A percentile compares a stretch with the other conserved stretches of the same genome.
phyloP scores from a whole-genome alignment of 805 yeast species.

The Suhomyces faveliae region DNA sequence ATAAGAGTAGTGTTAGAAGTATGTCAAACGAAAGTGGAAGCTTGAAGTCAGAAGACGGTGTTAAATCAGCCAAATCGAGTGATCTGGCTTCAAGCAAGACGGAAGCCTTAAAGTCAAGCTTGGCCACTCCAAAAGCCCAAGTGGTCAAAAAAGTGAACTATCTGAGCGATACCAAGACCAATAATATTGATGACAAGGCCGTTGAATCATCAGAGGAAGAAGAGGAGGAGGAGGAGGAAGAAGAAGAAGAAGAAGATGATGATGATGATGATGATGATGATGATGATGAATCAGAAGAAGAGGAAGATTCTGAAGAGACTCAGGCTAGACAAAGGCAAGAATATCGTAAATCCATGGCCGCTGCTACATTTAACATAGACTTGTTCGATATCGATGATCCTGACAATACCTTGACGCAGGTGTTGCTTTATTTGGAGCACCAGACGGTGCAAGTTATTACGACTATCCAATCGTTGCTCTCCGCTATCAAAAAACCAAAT shows the following conservation, averaged over 20 bases:
- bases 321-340: constrained; percentile 45
- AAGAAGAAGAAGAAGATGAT: constrained; percentile 19
- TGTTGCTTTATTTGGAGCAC: constrained; percentile 83
- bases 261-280: constrained; percentile 23
- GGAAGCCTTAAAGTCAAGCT: constrained; percentile 7
- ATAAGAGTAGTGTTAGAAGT: neutral
- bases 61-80: neutral
- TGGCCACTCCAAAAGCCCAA: constrained; percentile 7
- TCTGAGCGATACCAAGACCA: constrained; percentile 6
- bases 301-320: constrained; percentile 22
- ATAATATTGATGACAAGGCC: constrained; percentile 5
- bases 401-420: constrained; percentile 82
- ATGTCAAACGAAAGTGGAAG: constrained; percentile 1
- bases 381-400: constrained; percentile 82
- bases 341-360: constrained; percentile 47
- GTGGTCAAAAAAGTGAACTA: constrained; percentile 9
- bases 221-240: constrained; percentile 16
- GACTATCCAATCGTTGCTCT: constrained; percentile 79
- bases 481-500: constrained; percentile 73
- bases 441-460: constrained; percentile 90
- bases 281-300: constrained; percentile 15
- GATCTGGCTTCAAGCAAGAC: neutral
- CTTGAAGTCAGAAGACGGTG: neutral
- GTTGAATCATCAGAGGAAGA: constrained; percentile 3
- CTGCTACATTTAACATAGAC: constrained; percentile 64